Percentiles rank a stretch among this genome's conserved stretches.
phyloP scores from a whole-genome alignment of 2,329 filamentous ascomycete genomes.

The Plenodomus tracheiphilus region DNA sequence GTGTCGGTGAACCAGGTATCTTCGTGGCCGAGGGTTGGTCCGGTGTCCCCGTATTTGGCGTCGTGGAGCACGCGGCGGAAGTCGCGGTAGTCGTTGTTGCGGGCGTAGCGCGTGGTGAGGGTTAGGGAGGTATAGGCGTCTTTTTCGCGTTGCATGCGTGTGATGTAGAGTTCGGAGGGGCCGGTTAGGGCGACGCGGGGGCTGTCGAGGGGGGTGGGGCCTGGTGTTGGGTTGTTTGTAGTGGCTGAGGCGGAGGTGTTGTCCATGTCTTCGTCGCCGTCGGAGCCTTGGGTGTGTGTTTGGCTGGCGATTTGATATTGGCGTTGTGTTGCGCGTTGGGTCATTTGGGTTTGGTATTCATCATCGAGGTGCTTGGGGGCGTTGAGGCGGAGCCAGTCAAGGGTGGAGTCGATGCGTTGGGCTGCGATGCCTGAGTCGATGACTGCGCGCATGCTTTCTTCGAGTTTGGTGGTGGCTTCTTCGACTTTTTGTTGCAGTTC shows the following conservation, averaged over 20 bases:
- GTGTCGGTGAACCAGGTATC: conserved; percentile 66
- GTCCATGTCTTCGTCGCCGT: conserved; percentile 37
- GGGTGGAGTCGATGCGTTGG: conserved; percentile 47
- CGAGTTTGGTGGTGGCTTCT: conserved; percentile 58
- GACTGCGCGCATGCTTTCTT: conserved; percentile 59
- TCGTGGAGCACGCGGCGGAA: conserved; percentile 68
- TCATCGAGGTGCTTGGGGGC: conserved; percentile 31
- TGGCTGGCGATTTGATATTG: conserved; percentile 28
- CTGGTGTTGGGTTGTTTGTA: conserved; percentile 41
- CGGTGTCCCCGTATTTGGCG: conserved; percentile 58
- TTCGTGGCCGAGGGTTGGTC: conserved; percentile 57
- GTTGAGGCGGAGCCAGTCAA: conserved; percentile 49
- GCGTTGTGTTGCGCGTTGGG: conserved; percentile 41
- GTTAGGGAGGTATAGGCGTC: conserved; percentile 49
- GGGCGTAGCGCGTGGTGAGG: conserved; percentile 55
- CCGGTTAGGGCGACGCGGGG: conserved; percentile 38
- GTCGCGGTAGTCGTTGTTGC: conserved; percentile 62
- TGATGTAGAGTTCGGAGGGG: conserved; percentile 42
- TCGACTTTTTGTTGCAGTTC: conserved; percentile 52
- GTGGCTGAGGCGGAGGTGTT: not conserved
- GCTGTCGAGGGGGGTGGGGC: conserved; percentile 42
- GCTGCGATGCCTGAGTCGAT: conserved; percentile 60
- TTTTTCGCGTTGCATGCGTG: conserved; percentile 46
- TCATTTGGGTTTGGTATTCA: conserved; percentile 41
- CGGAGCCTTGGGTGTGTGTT: conserved; percentile 9